Evolutionary conservation across 306 rosid species (phyloP), one percentile per base, ranked within the genome.

Genomic region (Rubus parviflorus): DNA sequence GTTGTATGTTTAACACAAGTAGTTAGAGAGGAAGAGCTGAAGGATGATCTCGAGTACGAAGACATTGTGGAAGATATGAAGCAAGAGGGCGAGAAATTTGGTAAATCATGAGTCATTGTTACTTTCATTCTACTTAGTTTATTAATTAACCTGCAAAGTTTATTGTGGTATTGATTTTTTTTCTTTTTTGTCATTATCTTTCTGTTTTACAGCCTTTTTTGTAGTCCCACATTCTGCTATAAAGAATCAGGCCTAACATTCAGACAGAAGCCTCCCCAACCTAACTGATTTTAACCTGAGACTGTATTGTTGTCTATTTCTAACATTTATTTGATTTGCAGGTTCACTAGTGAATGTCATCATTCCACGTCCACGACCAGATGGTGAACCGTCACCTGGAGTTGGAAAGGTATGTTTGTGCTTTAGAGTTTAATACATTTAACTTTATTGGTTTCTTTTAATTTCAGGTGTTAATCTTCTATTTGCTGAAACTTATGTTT

Each of bases 1-100:
- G 99, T 95, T 70, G 79, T 95, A 22, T 92, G 98, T 80, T 84
- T 95, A 72, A 90, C 97, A 52, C 91, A 95, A 14, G 99, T 92
- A 14, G 92, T 95, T 69, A 53, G 89, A 30, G 85, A 91, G 0
- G 98, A 95, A 58, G 99, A 95, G 90, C 96, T 95, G 73, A 92
- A 86, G 83, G 97, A 95, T 8, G 96, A 95, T 4, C 92, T 91
- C 66, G 99, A 92, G 79, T 95, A 92, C 41, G 94, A 92, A 81
- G 97, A 95, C 70, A 95, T 92, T 74, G 71, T 95, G 78, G 97
- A 90, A 74, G 99, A 95, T 80, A 95, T 95, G 97, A 88, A 89
- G 75, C 88, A 85, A 53, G 99, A 95, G 78, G 93, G 99, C 75
- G 91, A 89, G 71, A 92, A 92, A 85, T 96, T 92, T 73, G 99